Conservation (phyloP, 2,329 filamentous ascomycete genomes). For the Penicillium nordicum region DNA sequence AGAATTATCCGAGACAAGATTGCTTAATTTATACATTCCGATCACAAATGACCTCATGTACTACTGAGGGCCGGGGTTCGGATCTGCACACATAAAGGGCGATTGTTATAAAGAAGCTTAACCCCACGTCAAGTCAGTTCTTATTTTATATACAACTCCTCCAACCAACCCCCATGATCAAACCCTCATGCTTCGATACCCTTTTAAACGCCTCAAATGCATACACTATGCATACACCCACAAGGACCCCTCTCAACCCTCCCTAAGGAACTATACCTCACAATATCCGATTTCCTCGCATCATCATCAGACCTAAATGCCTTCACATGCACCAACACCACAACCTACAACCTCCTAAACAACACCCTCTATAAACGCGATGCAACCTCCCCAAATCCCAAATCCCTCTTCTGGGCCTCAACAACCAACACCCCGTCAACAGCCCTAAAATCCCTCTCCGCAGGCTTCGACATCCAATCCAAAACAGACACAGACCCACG, state of each 20-base stretch:
- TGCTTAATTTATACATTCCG: not conserved
- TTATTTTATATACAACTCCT: not conserved
- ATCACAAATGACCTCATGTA: not conserved
- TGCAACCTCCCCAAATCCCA: not conserved
- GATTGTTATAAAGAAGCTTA: not conserved
- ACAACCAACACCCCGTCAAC: constrained; percentile 9
- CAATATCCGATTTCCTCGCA: constrained; percentile 14
- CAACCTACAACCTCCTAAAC: constrained; percentile 15
- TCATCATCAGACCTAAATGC: constrained; percentile 14
- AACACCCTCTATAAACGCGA: constrained; percentile 17
- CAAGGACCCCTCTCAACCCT: constrained; percentile 6
- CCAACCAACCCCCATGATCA: not conserved
- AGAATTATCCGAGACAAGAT: not conserved
- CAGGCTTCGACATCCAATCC: constrained; percentile 15
- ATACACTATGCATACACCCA: not conserved
- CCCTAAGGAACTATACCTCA: constrained; percentile 16
- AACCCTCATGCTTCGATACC: not conserved
- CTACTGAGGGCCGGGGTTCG: not conserved
- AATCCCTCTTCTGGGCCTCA: constrained; percentile 24
- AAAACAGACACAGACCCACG: constrained; percentile 9
- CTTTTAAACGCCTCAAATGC: constrained; percentile 1
- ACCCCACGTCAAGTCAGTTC: not conserved
- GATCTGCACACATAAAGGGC: not conserved
- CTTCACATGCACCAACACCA: constrained; percentile 13
- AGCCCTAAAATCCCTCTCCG: constrained; percentile 11